phyloP scores from a whole-genome alignment of 2,329 filamentous ascomycete species.

The Beauveria caledonica region DNA sequence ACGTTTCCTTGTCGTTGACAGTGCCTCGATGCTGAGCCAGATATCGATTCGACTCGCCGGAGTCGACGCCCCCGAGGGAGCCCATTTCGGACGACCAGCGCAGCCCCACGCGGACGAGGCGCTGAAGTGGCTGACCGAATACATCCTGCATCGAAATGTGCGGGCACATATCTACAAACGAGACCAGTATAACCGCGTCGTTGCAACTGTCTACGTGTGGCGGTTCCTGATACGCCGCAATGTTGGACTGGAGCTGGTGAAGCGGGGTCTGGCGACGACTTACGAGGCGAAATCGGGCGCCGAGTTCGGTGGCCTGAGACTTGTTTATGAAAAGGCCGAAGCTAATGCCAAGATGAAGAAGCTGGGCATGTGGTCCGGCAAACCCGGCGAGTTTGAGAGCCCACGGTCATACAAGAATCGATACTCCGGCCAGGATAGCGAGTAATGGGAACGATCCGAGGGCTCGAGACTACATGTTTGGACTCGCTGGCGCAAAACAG shows the following conservation, averaged over 20 bases:
- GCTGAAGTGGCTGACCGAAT: constrained; percentile 66
- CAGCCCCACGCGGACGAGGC: constrained; percentile 82
- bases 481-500: neutral
- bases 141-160: constrained; percentile 64
- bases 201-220: constrained; percentile 75
- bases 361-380: constrained; percentile 68
- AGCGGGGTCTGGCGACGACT: constrained; percentile 73
- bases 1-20: neutral
- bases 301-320: constrained; percentile 71
- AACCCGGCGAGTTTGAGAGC: constrained; percentile 61
- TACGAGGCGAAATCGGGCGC: constrained; percentile 88
- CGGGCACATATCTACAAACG: constrained; percentile 74
- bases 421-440: constrained; percentile 13
- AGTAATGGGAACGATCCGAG: neutral
- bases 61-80: constrained; percentile 84
- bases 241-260: constrained; percentile 85
- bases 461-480: neutral
- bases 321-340: constrained; percentile 58
- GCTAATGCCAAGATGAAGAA: constrained; percentile 55
- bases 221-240: constrained; percentile 63
- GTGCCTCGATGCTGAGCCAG: constrained; percentile 31
- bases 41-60: constrained; percentile 86
- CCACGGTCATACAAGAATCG: constrained; percentile 77
- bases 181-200: constrained; percentile 88
- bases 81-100: constrained; percentile 82